phyloP scores from a whole-genome alignment of 2,329 filamentous ascomycete genomes.

The Fusarium sp. region DNA sequence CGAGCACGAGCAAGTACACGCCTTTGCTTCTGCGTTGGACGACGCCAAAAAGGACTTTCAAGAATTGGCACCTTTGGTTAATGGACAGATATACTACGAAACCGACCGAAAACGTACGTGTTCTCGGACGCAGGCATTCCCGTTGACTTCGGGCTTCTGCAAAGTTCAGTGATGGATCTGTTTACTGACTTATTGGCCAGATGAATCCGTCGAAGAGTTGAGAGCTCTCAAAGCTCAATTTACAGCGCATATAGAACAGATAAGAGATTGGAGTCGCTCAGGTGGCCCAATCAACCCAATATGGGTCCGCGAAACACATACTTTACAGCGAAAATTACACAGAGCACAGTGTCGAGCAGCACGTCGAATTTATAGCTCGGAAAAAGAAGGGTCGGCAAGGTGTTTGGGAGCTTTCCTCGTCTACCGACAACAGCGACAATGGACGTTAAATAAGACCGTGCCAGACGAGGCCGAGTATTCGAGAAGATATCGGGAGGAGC shows the following conservation, averaged over 20 bases:
- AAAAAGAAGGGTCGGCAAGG: slow-evolving; percentile 57
- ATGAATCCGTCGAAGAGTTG: slow-evolving; percentile 62
- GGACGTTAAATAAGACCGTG: slow-evolving; percentile 38
- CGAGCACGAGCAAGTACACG: slow-evolving; percentile 67
- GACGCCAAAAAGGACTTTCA: slow-evolving; percentile 70
- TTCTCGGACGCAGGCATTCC: not conserved
- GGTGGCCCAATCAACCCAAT: slow-evolving; percentile 65
- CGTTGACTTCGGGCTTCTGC: not conserved
- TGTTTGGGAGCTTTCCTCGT: slow-evolving; percentile 67
- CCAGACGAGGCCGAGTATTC: slow-evolving; percentile 47
- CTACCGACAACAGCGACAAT: slow-evolving; percentile 57
- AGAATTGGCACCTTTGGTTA: slow-evolving; percentile 63
- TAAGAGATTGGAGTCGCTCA: slow-evolving; percentile 63
- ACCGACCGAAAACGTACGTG: slow-evolving; percentile 63
- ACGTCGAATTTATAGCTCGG: slow-evolving; percentile 62
- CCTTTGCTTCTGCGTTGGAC: slow-evolving; percentile 64
- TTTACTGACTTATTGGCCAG: slow-evolving; percentile 46
- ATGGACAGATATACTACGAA: slow-evolving; percentile 66
- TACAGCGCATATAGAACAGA: slow-evolving; percentile 57
- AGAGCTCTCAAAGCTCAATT: slow-evolving; percentile 56
- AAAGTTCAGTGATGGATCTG: not conserved
- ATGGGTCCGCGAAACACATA: slow-evolving; percentile 64
- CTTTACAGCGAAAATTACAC: slow-evolving; percentile 61
- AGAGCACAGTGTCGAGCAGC: slow-evolving; percentile 67
- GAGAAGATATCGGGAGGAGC: slow-evolving; percentile 56